Conservation (phyloP, 306 rosid species). For the Rosa rugosa region DNA sequence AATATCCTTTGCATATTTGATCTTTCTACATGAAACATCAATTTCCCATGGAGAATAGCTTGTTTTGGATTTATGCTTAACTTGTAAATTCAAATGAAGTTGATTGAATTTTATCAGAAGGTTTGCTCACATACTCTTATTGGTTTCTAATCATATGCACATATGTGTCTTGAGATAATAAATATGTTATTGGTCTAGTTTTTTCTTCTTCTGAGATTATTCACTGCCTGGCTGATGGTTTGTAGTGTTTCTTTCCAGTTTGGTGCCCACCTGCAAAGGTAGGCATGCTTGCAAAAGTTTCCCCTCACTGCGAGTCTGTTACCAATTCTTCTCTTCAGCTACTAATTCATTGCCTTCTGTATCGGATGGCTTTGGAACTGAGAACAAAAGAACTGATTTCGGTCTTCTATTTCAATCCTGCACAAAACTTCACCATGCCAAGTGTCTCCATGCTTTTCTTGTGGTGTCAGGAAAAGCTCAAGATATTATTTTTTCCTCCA, state of each 20-base stretch:
- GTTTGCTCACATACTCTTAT: neutral
- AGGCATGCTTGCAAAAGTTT: conserved; percentile 28
- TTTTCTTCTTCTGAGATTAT: neutral
- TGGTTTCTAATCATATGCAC: neutral
- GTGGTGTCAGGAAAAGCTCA: conserved; percentile 39
- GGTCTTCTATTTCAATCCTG: conserved; percentile 34
- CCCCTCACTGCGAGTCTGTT: conserved; percentile 27
- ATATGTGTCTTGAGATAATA: neutral
- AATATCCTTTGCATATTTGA: no score
- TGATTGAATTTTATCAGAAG: neutral
- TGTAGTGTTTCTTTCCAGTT: conserved; percentile 27
- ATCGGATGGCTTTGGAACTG: conserved; percentile 26
- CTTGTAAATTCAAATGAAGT: neutral
- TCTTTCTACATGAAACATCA: neutral
- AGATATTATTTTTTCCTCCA: conserved; percentile 36
- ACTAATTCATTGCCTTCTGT: conserved; percentile 14
- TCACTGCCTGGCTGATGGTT: conserved; percentile 7
- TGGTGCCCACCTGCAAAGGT: conserved; percentile 36
- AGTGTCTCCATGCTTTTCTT: conserved; percentile 49
- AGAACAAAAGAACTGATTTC: conserved; percentile 28
- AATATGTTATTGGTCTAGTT: neutral
- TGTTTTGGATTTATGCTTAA: neutral
- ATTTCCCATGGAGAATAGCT: neutral
- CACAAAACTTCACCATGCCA: conserved; percentile 35
- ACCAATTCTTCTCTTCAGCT: conserved; percentile 22